These are phyloP conservation scores for Angophora floribunda DNA, from an alignment of 345 rosid species.

Conservation along the genomic window DNA sequence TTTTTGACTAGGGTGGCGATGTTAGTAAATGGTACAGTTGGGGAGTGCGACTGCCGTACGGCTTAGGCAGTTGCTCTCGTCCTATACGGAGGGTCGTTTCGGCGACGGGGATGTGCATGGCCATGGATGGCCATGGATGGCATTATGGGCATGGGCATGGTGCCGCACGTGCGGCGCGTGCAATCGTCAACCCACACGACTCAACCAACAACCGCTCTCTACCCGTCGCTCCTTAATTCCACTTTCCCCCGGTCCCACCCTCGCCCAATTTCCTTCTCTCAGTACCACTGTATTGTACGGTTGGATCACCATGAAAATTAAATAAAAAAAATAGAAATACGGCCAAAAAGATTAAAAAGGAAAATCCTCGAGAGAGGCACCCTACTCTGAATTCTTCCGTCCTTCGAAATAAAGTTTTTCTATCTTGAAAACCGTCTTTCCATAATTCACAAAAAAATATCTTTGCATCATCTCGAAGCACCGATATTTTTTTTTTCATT, in stretches of 20 bases:
- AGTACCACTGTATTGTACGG: not conserved
- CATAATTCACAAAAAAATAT: not conserved
- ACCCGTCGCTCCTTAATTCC: not conserved
- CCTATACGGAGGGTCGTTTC: not conserved
- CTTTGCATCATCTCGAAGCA: not conserved
- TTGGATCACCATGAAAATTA: not conserved
- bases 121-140: not conserved
- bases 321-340: no score
- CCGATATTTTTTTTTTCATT: not conserved
- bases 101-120: not conserved
- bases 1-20: not conserved
- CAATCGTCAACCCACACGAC: not conserved
- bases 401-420: not conserved
- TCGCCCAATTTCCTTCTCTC: no score
- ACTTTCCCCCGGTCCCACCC: not conserved
- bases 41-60: not conserved
- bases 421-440: not conserved
- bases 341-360: not conserved
- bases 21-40: not conserved
- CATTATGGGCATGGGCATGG: not conserved
- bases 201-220: not conserved
- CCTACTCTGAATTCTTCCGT: not conserved
- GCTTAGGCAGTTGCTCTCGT: not conserved
- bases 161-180: not conserved
- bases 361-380: not conserved